These are phyloP conservation scores for Mycena capillaripes DNA, from an alignment of 768 basidiomycete species.

Conservation along the genomic window DNA sequence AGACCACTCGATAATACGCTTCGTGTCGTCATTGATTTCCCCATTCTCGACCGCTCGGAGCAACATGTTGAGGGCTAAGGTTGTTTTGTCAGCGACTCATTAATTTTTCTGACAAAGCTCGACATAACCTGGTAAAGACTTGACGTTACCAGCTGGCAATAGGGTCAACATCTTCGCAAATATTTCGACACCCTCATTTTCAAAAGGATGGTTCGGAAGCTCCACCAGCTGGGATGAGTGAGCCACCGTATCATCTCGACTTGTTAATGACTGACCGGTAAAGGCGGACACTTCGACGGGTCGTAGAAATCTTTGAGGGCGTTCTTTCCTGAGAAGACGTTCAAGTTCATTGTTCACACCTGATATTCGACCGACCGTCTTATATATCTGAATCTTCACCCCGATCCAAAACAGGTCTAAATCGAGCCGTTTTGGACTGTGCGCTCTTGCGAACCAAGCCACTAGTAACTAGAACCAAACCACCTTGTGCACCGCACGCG, in stretches of 20 bases:
- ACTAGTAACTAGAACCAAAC: no score
- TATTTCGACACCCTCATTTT: conserved; percentile 22
- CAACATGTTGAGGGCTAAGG: conserved; percentile 32
- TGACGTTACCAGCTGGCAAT: conserved; percentile 29
- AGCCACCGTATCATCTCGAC: background rate
- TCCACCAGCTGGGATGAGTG: conserved; percentile 29
- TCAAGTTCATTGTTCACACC: conserved; percentile 18
- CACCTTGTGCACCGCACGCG: no score
- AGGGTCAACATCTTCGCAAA: conserved; percentile 34
- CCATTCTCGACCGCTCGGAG: conserved; percentile 30
- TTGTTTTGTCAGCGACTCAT: background rate
- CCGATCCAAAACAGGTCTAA: background rate
- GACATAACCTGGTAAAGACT: conserved; percentile 21
- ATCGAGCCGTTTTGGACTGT: background rate
- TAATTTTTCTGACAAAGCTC: background rate
- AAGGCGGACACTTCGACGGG: conserved; percentile 22
- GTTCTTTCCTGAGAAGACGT: conserved; percentile 26
- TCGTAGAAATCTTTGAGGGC: conserved; percentile 29
- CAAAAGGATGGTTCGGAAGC: conserved; percentile 30
- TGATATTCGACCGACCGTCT: no score
- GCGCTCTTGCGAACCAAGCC: conserved; percentile 11
- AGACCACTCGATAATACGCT: conserved; percentile 33
- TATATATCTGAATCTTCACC: background rate
- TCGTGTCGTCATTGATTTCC: conserved; percentile 21
- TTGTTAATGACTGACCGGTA: conserved; percentile 13